Percentiles rank a stretch among this genome's conserved stretches.
Evolutionary conservation across 1,284 basidiomycete species (phyloP).

Genomic region (Gymnopus androsaceus): DNA sequence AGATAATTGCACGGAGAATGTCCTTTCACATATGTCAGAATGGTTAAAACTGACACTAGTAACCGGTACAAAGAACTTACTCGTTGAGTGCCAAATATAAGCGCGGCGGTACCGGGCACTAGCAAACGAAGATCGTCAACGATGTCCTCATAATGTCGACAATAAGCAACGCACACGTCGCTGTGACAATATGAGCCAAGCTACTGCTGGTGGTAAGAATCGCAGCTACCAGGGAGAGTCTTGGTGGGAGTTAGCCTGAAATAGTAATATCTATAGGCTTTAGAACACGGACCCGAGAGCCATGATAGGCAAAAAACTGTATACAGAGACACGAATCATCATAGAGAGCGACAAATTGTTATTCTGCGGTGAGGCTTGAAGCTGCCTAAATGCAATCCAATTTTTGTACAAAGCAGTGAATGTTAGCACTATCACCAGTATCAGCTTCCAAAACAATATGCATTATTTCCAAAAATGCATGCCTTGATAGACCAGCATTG

Average conservation of each 20-base stretch:
- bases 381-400: not conserved
- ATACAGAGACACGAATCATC: not conserved
- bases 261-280: not conserved
- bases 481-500: constrained; percentile 4
- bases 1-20: no score
- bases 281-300: constrained; percentile 7
- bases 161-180: not conserved
- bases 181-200: not conserved
- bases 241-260: not conserved
- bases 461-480: not conserved
- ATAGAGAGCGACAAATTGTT: not conserved
- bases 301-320: not conserved
- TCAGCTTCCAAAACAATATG: not conserved
- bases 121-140: not conserved
- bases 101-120: constrained; percentile 1
- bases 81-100: constrained; percentile 1
- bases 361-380: not conserved
- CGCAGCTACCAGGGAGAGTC: not conserved
- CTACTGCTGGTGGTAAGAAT: not conserved
- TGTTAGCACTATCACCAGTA: not conserved
- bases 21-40: no score
- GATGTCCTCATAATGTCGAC: not conserved
- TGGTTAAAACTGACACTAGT: no score
- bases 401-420: not conserved
- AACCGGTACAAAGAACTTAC: not conserved